These are phyloP conservation scores for Coemansia sp. DNA, from an alignment of 192 early-diverging fungal species.

Conservation along the genomic window DNA sequence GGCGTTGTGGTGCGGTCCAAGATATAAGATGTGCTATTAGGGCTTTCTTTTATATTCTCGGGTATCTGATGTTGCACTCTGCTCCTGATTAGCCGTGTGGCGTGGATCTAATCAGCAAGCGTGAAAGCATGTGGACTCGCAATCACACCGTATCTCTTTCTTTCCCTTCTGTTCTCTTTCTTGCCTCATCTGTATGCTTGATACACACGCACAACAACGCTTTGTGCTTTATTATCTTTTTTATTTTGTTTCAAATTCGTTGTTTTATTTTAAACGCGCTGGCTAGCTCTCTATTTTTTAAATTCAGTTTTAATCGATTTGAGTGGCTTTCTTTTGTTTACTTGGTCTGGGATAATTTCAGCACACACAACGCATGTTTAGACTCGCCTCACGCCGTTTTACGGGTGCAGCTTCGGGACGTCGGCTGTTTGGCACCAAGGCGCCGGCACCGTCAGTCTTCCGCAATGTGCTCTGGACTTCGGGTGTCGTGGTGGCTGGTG, in stretches of 20 bases:
- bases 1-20: too few relatives aligned
- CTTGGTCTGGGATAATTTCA: too few relatives aligned
- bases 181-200: too few relatives aligned
- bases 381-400: constrained; percentile 14
- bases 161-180: neutral
- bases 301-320: neutral
- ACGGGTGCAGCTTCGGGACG: neutral
- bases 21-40: too few relatives aligned
- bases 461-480: constrained; percentile 37
- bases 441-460: constrained; percentile 18
- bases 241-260: neutral
- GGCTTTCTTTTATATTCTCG: too few relatives aligned
- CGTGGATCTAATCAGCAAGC: too few relatives aligned
- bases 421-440: constrained; percentile 26
- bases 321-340: constrained; percentile 3
- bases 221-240: neutral
- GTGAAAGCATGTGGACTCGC: too few relatives aligned
- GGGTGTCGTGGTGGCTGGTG: constrained; percentile 20
- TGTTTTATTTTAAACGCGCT: neutral
- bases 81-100: too few relatives aligned
- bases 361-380: constrained; percentile 13
- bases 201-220: too few relatives aligned
- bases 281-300: neutral
- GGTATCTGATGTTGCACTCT: too few relatives aligned
- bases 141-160: neutral